Percentiles rank a stretch among this genome's conserved stretches.
phyloP scores from a whole-genome alignment of 345 rosid species.

The Psidium guajava region DNA sequence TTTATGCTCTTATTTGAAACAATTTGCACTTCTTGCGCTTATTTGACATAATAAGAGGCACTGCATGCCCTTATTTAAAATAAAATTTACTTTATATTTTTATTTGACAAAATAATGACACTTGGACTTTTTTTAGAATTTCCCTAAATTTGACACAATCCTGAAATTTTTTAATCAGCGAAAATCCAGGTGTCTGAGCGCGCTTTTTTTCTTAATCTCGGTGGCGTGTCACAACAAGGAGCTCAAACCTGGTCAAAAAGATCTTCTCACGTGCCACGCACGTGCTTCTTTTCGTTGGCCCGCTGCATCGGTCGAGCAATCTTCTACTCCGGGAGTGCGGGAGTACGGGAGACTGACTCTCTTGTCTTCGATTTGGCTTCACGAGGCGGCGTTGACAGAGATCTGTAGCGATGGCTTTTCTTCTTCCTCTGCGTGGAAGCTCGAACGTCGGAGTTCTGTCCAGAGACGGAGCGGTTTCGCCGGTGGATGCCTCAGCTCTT shows the following conservation, averaged over 20 bases:
- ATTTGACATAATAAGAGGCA: no score
- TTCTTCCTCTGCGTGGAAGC: neutral
- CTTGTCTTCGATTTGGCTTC: neutral
- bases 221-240: neutral
- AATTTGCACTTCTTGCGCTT: no score
- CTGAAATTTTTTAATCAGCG: no score
- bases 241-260: neutral
- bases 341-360: neutral
- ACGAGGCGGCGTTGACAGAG: neutral
- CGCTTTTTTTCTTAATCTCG: neutral
- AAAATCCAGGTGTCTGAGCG: neutral
- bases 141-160: no score
- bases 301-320: neutral
- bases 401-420: neutral
- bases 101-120: no score
- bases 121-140: no score
- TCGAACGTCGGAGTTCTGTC: neutral
- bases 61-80: no score
- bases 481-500: neutral
- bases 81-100: no score
- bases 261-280: neutral
- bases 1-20: no score
- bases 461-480: neutral
- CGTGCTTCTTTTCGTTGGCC: conserved; percentile 1
- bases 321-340: neutral